Percentiles rank a stretch among this genome's conserved stretches.
Conservation (phyloP, 257 asterid genomes). For the Knoxia roxburghii region DNA sequence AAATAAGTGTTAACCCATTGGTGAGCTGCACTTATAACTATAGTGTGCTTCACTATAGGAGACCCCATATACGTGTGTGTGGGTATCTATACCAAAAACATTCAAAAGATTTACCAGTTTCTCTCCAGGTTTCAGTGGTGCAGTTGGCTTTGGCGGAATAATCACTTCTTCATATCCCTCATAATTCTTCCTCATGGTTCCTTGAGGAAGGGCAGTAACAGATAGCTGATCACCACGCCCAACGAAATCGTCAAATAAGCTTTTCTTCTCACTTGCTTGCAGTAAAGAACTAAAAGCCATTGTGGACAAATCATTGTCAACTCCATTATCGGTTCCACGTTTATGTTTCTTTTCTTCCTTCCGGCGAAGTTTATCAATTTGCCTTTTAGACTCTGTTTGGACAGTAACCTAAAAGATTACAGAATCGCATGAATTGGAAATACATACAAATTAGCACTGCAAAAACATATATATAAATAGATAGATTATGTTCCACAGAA, state of each 20-base stretch:
- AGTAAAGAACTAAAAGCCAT: constrained; percentile 73
- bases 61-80: too few species aligned
- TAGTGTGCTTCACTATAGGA: too few species aligned
- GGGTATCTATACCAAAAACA: constrained; percentile 1
- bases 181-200: constrained; percentile 70
- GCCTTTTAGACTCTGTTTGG: constrained; percentile 82
- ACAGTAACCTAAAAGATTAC: constrained; percentile 64
- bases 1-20: too few species aligned
- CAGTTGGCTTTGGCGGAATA: constrained; percentile 83
- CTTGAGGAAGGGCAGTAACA: constrained; percentile 84
- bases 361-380: constrained; percentile 91
- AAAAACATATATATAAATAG: neutral
- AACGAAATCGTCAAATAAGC: constrained; percentile 68
- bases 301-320: constrained; percentile 58
- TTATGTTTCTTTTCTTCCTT: constrained; percentile 90
- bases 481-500: constrained; percentile 11
- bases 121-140: constrained; percentile 96
- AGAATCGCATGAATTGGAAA: constrained; percentile 8
- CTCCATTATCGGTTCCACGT: constrained; percentile 69
- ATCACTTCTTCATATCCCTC: constrained; percentile 94
- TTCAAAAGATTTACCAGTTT: constrained; percentile 50
- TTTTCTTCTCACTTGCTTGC: constrained; percentile 87
- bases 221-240: constrained; percentile 72
- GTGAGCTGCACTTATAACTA: too few species aligned
- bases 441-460: neutral